Conservation (phyloP, 352 stramenopile species). For the Aphanomyces euteiches region DNA sequence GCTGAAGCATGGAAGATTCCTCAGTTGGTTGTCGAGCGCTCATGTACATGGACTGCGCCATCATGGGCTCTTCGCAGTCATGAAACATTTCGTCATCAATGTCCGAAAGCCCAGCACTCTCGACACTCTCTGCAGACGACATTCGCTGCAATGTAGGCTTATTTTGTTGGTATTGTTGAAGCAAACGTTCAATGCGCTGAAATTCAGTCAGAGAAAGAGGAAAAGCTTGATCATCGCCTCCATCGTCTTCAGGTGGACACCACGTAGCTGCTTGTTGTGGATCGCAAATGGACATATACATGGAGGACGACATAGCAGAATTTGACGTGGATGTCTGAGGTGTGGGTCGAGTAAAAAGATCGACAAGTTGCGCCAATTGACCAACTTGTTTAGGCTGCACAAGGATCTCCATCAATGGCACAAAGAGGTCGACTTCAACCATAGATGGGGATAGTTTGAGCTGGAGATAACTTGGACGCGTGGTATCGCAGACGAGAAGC, state of each 20-base stretch:
- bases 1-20: constrained; percentile 49
- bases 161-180: constrained; percentile 74
- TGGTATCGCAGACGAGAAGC: constrained; percentile 63
- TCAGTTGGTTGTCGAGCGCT: constrained; percentile 56
- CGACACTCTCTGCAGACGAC: constrained; percentile 70
- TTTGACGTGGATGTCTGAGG: constrained; percentile 6
- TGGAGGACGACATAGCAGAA: constrained; percentile 41
- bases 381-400: constrained; percentile 77
- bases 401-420: constrained; percentile 75
- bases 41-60: constrained; percentile 81
- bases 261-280: constrained; percentile 43
- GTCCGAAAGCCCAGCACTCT: constrained; percentile 77
- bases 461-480: constrained; percentile 73
- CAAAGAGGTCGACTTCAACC: constrained; percentile 77
- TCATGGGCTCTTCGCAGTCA: constrained; percentile 62
- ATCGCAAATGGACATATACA: constrained; percentile 79
- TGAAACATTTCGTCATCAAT: constrained; percentile 80
- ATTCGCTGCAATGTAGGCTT: constrained; percentile 36
- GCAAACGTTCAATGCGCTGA: constrained; percentile 75
- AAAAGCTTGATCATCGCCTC: constrained; percentile 24
- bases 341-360: constrained; percentile 19
- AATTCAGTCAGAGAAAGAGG: constrained; percentile 73
- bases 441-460: constrained; percentile 80
- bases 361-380: constrained; percentile 41
- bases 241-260: constrained; percentile 46